Evolutionary conservation across 106 monocot genomes (phyloP), one percentile per base, ranked within the genome.

Genomic region (Ottelia alismoides): DNA sequence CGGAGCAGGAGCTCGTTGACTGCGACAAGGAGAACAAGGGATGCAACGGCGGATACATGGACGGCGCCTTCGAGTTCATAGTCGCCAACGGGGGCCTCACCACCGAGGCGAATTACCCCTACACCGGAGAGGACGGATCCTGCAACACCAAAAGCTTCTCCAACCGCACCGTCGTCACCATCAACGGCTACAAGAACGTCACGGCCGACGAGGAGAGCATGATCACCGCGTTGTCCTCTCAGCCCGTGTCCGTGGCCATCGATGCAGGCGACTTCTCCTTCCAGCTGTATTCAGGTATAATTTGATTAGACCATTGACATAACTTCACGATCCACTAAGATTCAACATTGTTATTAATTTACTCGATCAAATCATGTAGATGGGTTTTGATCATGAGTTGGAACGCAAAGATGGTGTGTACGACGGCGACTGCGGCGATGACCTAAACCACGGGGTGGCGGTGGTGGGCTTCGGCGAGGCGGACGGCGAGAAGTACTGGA

Each of bases 261-360:
- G 56, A 56, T 2, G 56, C 56, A 10, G 31, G 56, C 10, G 56
- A 31, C 1, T 31, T 17, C 17, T 11, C 1, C 27, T 56, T 56
- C 30, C 56, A 56, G 56, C 23, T 56, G n/a, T 56, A 56, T 31
- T 53, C 26, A n/a, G n/a, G n/a, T n/a, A n/a, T n/a, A n/a, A n/a
- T n/a, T n/a, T n/a, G n/a, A n/a, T n/a, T n/a, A n/a, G n/a, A n/a
- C 35, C 5, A 14, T 40, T 5, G 35, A n/a, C n/a, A n/a, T n/a
- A n/a, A n/a, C n/a, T n/a, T n/a, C n/a, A n/a, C n/a, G n/a, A n/a
- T n/a, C n/a, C n/a, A n/a, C n/a, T n/a, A n/a, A n/a, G n/a, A n/a
- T n/a, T n/a, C n/a, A n/a, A n/a, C n/a, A n/a, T n/a, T n/a, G n/a
- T n/a, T n/a, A n/a, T n/a, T n/a, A n/a, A n/a, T n/a, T n/a, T n/a